phyloP scores from a whole-genome alignment of 768 basidiomycete genomes.

The Kwoniella dendrophila region DNA sequence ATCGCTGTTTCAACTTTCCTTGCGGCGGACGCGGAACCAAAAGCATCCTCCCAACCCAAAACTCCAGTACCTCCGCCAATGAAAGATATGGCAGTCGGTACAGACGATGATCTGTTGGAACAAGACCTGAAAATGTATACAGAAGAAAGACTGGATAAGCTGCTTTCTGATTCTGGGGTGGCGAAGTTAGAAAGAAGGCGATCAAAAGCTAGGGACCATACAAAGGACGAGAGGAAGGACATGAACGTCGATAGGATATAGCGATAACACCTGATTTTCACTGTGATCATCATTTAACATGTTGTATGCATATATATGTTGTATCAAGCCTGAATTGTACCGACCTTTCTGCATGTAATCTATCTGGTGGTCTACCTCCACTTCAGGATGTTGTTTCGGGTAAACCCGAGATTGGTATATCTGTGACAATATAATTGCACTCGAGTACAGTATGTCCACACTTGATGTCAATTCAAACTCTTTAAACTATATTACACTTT shows the following conservation, averaged over 20 bases:
- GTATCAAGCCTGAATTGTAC: too few relatives aligned
- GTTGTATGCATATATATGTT: background rate
- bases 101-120: constrained; percentile 40
- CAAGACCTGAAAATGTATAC: constrained; percentile 32
- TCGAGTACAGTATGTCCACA: too few relatives aligned
- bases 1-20: constrained; percentile 35
- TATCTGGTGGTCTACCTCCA: too few relatives aligned
- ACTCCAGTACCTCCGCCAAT: constrained; percentile 23
- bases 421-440: too few relatives aligned
- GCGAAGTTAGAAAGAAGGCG: constrained; percentile 16
- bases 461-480: too few relatives aligned
- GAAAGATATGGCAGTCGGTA: constrained; percentile 45
- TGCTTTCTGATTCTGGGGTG: constrained; percentile 37
- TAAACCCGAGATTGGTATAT: too few relatives aligned
- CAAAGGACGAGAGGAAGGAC: constrained; percentile 21
- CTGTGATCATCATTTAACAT: background rate
- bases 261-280: background rate
- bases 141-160: constrained; percentile 42
- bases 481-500: too few relatives aligned
- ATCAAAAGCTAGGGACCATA: constrained; percentile 6
- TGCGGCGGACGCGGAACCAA: constrained; percentile 19
- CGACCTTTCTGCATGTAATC: background rate
- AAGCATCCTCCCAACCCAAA: constrained; percentile 12
- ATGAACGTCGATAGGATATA: constrained; percentile 28
- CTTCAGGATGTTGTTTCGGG: too few relatives aligned